A percentile compares a stretch with the other conserved stretches of the same genome.
Evolutionary conservation across 2,329 filamentous ascomycete species (phyloP).

Genomic region (Macrophomina tecta): DNA sequence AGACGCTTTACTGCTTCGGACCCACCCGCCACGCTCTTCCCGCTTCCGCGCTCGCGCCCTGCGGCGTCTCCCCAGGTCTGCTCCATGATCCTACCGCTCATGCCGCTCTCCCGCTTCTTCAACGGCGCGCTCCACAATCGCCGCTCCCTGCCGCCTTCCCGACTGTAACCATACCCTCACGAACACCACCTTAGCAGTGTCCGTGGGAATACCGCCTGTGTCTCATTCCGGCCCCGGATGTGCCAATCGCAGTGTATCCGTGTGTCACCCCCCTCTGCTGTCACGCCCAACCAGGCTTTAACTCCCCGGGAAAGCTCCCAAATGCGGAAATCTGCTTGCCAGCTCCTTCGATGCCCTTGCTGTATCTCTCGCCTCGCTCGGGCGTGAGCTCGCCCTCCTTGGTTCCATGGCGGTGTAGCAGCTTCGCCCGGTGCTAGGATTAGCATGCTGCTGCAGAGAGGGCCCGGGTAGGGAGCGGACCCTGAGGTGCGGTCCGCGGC

Average conservation of each 20-base stretch:
- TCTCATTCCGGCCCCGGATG: not conserved
- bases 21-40: slow-evolving; percentile 8
- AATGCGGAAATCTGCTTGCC: not conserved
- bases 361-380: slow-evolving; percentile 10
- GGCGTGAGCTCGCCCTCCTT: slow-evolving; percentile 20
- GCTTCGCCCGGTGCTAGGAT: slow-evolving; percentile 9
- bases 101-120: slow-evolving; percentile 25
- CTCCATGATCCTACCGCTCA: not conserved
- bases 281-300: not conserved
- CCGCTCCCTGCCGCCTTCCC: not conserved
- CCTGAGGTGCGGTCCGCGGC: slow-evolving; percentile 9
- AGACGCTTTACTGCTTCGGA: slow-evolving; percentile 2
- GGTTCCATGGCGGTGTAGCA: not conserved
- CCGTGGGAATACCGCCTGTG: not conserved
- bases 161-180: not conserved
- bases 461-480: not conserved
- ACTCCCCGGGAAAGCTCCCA: not conserved
- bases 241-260: not conserved
- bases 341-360: not conserved
- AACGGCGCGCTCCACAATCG: slow-evolving; percentile 18
- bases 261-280: not conserved
- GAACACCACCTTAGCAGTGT: not conserved
- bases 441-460: not conserved
- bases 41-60: slow-evolving; percentile 24
- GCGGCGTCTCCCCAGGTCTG: slow-evolving; percentile 8